Evolutionary conservation across 2,329 filamentous ascomycete genomes (phyloP), one percentile per base, ranked within the genome.

Genomic region (Chaetomium olivaceum): DNA sequence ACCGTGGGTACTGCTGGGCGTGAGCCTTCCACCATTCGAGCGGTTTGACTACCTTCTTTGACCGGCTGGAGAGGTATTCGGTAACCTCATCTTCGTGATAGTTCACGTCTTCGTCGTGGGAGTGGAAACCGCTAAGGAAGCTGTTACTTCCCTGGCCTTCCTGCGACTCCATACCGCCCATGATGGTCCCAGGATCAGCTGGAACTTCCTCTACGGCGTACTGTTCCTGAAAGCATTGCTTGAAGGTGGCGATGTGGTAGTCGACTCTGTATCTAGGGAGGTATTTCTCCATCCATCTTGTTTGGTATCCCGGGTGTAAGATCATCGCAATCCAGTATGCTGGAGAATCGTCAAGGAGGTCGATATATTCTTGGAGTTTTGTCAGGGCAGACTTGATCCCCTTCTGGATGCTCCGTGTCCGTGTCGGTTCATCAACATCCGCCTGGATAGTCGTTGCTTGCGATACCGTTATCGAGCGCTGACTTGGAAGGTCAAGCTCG

Each of bases 261-360:
- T 43, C 39, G 16, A 43, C 14, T 43, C 11, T 19, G 39, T 43
- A 5, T 16, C 5, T 2, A 19, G 6, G 33, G 33, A 43, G 39
- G 39, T 43, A 9, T 11, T 43, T 43, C 39, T 43, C 11, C 31
- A 57, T 43, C 55, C 55, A 57, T 3, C n/a, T 43, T 11, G 19
- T 57, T 4, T 39, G 3, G 16, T 57, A 16, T 11, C 55, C n/a
- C 1, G 55, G 55, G 55, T 57, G 33, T 21, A 57, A 43, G 31
- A 57, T 43, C 55, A 57, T 25, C 33, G 55, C 33, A 19, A 25
- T 25, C 55, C 33, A 57, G 12, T 57, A 57, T 25, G 33, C 55
- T 4, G 19, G 9, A 14, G 55, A 39, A 9, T 57, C 31, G 11
- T 43, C 16, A 21, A 57, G 55, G 11, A 25, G n/a, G n/a, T 57